These are phyloP conservation scores for Pseudotulostoma volvatum DNA, from an alignment of 495 filamentous ascomycete genomes.

Conservation along the genomic window DNA sequence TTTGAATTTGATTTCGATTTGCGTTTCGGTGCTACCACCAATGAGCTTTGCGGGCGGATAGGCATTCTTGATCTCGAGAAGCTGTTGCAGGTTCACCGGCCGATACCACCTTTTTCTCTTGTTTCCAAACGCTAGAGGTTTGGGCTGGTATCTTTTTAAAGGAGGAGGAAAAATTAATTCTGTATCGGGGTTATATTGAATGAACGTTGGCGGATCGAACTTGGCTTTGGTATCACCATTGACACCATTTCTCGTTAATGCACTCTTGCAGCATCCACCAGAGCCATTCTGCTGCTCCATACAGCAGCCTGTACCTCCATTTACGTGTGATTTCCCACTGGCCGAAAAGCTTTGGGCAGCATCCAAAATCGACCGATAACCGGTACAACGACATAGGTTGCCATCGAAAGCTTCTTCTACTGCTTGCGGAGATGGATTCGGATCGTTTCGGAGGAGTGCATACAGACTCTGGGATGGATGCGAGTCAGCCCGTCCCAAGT, in stretches of 20 bases:
- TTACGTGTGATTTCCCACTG: constrained; percentile 27
- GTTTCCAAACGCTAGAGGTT: constrained; percentile 76
- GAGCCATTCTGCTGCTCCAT: constrained; percentile 32
- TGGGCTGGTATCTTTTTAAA: constrained; percentile 65
- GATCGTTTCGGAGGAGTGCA: constrained; percentile 54
- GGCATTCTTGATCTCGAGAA: constrained; percentile 76
- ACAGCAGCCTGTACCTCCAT: constrained; percentile 37
- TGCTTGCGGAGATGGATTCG: constrained; percentile 51
- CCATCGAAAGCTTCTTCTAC: constrained; percentile 88
- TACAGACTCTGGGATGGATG: constrained; percentile 9
- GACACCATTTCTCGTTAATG: constrained; percentile 2
- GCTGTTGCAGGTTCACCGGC: constrained; percentile 70
- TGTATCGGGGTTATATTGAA: constrained; percentile 81
- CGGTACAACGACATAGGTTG: constrained; percentile 90
- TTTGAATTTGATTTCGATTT: constrained; percentile 98
- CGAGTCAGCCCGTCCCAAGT: neutral
- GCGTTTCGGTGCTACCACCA: constrained; percentile 89
- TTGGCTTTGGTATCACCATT: neutral
- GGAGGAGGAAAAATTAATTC: constrained; percentile 87
- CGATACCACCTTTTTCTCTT: constrained; percentile 90
- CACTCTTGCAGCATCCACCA: constrained; percentile 25
- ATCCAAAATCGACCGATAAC: constrained; percentile 86
- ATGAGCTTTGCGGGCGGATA: constrained; percentile 86
- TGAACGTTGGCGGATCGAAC: constrained; percentile 41
- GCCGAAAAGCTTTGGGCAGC: constrained; percentile 41